Evolutionary conservation across 192 early-diverging fungal genomes (phyloP).

Genomic region (Backusella tarrabulga): DNA sequence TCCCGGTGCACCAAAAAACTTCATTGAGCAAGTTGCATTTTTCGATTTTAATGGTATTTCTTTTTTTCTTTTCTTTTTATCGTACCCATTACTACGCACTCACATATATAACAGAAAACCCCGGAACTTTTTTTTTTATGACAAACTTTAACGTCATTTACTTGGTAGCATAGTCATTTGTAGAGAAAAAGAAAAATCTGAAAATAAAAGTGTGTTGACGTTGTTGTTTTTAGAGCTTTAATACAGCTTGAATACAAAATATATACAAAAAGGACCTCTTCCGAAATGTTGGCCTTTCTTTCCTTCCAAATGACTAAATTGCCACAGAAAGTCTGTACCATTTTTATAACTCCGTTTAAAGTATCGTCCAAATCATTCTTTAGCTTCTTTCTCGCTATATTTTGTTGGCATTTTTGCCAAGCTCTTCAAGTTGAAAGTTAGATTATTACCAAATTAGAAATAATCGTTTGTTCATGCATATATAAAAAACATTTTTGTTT

Average conservation of each 20-base stretch:
- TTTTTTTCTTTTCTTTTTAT: neutral
- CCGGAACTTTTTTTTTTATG: neutral
- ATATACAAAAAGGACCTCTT: neutral
- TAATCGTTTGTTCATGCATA: neutral
- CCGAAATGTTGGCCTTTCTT: neutral
- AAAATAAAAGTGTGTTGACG: neutral
- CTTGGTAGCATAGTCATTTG: neutral
- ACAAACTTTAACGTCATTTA: neutral
- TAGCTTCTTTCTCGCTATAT: neutral
- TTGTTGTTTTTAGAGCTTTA: neutral
- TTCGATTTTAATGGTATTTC: neutral
- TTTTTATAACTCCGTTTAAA: neutral
- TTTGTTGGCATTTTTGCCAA: neutral
- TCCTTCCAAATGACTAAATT: no score
- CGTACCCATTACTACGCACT: neutral
- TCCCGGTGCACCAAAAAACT: neutral
- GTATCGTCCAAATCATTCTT: neutral
- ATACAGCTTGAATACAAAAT: neutral
- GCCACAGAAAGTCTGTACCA: no score
- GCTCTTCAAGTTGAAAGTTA: neutral
- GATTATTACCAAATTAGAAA: neutral
- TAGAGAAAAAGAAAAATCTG: neutral
- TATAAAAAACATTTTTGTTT: neutral
- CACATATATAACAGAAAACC: neutral
- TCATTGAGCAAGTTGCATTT: neutral